phyloP scores from a whole-genome alignment of 345 rosid species.

The Excoecaria agallocha region DNA sequence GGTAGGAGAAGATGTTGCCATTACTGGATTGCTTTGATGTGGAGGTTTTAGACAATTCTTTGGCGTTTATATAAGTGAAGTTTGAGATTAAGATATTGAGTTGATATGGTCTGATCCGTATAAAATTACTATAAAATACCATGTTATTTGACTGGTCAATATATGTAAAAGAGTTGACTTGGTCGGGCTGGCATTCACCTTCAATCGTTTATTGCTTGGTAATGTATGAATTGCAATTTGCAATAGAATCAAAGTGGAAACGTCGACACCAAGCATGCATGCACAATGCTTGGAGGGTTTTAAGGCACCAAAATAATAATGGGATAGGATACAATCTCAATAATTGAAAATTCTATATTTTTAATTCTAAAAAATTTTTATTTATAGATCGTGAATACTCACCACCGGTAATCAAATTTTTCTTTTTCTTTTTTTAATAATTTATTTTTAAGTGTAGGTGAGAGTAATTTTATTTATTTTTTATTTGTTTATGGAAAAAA shows the following conservation, averaged over 20 bases:
- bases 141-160: slow-evolving; percentile 15
- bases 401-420: too few species aligned
- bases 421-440: too few species aligned
- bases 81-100: slow-evolving; percentile 6
- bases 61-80: background rate
- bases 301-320: background rate
- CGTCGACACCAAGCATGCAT: slow-evolving; percentile 15
- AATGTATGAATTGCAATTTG: too few species aligned
- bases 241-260: slow-evolving; percentile 6
- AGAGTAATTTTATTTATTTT: too few species aligned
- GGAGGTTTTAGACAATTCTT: background rate
- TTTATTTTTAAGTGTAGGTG: too few species aligned
- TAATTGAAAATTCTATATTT: too few species aligned
- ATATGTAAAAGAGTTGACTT: slow-evolving; percentile 13
- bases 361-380: too few species aligned
- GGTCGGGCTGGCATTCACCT: slow-evolving; percentile 3
- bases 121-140: background rate
- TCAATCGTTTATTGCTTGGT: background rate
- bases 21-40: background rate
- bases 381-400: too few species aligned
- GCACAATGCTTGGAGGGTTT: background rate
- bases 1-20: slow-evolving; percentile 24
- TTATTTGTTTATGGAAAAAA: too few species aligned
- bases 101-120: background rate
- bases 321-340: background rate